A percentile compares a stretch with the other conserved stretches of the same genome.
Conservation (phyloP, 2,329 filamentous ascomycete genomes). For the Ascochyta koolunga region DNA sequence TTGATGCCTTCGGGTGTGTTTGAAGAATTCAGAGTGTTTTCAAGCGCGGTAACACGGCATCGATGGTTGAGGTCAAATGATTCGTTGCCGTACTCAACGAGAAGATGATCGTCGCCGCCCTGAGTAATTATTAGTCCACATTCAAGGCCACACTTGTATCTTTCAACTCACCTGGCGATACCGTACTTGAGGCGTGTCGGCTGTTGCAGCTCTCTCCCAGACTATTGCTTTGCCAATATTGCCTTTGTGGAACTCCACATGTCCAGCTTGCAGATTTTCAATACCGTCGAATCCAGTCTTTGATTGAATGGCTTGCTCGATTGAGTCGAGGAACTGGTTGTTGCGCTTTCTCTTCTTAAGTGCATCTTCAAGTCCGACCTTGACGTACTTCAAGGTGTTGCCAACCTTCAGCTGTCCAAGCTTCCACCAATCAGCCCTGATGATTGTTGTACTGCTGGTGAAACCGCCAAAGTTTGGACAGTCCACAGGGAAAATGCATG, state of each 20-base stretch:
- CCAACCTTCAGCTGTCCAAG: constrained; percentile 67
- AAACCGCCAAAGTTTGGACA: constrained; percentile 68
- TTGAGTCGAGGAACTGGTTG: constrained; percentile 53
- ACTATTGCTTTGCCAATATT: constrained; percentile 38
- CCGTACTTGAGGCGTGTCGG: constrained; percentile 30
- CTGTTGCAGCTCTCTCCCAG: constrained; percentile 34
- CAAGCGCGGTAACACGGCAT: constrained; percentile 61
- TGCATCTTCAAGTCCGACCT: constrained; percentile 60
- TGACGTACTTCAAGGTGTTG: constrained; percentile 58
- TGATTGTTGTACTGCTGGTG: constrained; percentile 61
- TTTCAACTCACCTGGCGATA: constrained; percentile 27
- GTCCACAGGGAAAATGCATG: constrained; percentile 65
- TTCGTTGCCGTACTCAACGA: constrained; percentile 65
- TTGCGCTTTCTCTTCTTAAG: constrained; percentile 52
- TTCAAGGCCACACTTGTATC: constrained; percentile 5
- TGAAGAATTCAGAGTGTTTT: constrained; percentile 53
- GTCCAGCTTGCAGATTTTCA: constrained; percentile 33
- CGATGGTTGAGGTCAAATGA: constrained; percentile 63
- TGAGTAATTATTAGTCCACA: constrained; percentile 33
- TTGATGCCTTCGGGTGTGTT: constrained; percentile 49
- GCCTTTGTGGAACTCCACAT: constrained; percentile 33
- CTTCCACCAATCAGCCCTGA: constrained; percentile 66
- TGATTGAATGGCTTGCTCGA: constrained; percentile 50
- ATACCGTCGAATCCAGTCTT: constrained; percentile 24
- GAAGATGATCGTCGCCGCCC: constrained; percentile 55